Evolutionary conservation across 495 filamentous ascomycete species (phyloP).

Genomic region (Penicillium chermesinum): DNA sequence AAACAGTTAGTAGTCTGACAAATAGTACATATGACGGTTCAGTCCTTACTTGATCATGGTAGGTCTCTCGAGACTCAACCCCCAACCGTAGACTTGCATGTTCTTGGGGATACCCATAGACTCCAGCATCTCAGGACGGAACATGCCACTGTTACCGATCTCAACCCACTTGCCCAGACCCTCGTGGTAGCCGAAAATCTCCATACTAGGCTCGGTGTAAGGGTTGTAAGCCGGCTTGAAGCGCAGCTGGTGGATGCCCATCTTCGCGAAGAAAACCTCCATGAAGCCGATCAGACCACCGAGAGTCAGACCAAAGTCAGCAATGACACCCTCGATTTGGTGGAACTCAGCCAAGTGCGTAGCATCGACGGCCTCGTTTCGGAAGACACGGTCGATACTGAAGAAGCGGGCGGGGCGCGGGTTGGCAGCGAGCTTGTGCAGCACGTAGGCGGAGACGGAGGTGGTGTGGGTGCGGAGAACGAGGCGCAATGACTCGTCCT

Average conservation of each 20-base stretch:
- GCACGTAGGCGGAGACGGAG: conserved; percentile 77
- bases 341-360: conserved; percentile 98
- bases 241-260: conserved; percentile 81
- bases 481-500: conserved; percentile 80
- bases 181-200: conserved; percentile 90
- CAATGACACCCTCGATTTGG: conserved; percentile 97
- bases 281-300: conserved; percentile 96
- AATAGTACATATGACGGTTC: not conserved
- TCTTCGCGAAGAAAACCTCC: conserved; percentile 91
- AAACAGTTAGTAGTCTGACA: not conserved
- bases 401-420: conserved; percentile 87
- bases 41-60: conserved; percentile 87
- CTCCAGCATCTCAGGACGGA: conserved; percentile 93
- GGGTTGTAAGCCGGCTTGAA: conserved; percentile 99
- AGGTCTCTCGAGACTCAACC: conserved; percentile 83
- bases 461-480: conserved; percentile 97
- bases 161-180: conserved; percentile 89
- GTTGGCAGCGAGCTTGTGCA: conserved; percentile 80
- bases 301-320: conserved; percentile 84
- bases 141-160: conserved; percentile 98
- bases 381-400: conserved; percentile 95
- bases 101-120: conserved; percentile 84
- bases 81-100: conserved; percentile 87
- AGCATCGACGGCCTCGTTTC: conserved; percentile 91
- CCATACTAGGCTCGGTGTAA: conserved; percentile 97